phyloP scores from a whole-genome alignment of 2,329 filamentous ascomycete genomes.

The Xylariaceae sp. region DNA sequence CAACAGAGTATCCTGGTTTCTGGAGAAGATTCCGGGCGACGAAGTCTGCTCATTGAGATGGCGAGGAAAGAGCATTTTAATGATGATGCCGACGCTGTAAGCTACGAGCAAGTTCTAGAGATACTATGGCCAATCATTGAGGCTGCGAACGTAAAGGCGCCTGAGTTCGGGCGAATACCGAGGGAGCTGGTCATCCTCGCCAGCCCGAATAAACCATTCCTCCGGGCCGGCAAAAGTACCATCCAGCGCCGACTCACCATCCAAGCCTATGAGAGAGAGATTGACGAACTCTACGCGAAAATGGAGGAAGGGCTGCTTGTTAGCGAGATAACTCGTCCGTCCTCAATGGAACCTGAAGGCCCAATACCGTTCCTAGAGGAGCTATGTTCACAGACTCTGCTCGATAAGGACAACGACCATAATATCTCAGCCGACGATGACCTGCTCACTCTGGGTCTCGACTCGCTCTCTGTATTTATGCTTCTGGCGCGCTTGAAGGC shows the following conservation, averaged over 20 bases:
- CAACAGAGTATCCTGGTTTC: slow-evolving; percentile 32
- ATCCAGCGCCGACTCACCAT: slow-evolving; percentile 20
- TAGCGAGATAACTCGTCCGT: slow-evolving; percentile 22
- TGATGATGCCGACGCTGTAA: background rate
- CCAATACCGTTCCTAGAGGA: background rate
- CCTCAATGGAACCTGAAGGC: background rate
- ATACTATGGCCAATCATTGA: slow-evolving; percentile 23
- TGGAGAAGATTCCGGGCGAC: slow-evolving; percentile 22
- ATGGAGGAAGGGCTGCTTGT: slow-evolving; percentile 30
- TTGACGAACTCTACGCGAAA: slow-evolving; percentile 30
- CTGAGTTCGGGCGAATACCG: slow-evolving; percentile 47
- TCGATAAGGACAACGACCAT: background rate
- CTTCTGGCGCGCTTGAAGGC: background rate
- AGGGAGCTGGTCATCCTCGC: slow-evolving; percentile 42
- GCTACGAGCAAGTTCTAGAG: background rate
- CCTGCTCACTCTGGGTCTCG: background rate
- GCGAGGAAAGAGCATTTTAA: background rate
- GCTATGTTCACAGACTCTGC: background rate
- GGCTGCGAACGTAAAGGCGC: slow-evolving; percentile 16
- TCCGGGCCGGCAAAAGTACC: slow-evolving; percentile 27
- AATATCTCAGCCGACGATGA: background rate
- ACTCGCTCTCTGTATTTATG: background rate
- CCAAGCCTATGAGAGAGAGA: slow-evolving; percentile 15
- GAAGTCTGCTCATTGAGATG: slow-evolving; percentile 26
- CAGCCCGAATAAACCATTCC: slow-evolving; percentile 20